Evolutionary conservation across 2,329 filamentous ascomycete species (phyloP), one percentile per base, ranked within the genome.

Genomic region (Sclerotinia sclerotiorum): DNA sequence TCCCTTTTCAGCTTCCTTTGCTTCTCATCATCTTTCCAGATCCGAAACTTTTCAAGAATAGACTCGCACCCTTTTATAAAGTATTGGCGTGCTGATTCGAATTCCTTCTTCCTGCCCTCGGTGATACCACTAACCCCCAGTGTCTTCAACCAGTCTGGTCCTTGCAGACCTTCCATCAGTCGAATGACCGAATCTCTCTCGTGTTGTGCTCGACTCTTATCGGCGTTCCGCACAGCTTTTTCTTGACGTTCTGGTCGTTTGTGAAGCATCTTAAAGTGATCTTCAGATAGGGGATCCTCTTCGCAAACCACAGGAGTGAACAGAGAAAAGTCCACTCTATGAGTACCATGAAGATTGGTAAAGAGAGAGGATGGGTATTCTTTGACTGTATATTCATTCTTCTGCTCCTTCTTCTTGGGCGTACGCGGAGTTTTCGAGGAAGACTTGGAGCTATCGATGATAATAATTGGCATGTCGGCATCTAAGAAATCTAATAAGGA

Each of bases 1-100:
- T 94, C 92, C 75, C 89, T 92, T 75, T 93, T 90, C 3, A 87
- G 80, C 79, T 93, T 93, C 69, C 92, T 84, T 55, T 90, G 87
- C 81, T 94, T 96, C 79, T 99, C 95, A 77, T 97, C 92, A 70
- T 94, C 86, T 71, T 89, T 93, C 94, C 94, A 98, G 67, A 87
- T 83, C 63, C 88, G 87, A 77, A 97, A 98, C 77, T 97, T 98
- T 71, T 92, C 88, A 27, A 98, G 84, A 42, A 98, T 89, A 0
- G 85, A 85, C 71, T 92, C 85, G 69, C 96, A 94, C 70, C 96
- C 93, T 68, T 84, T 86, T 74, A 97, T 90, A 77, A 97, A 97
- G 77, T 94, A 89, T 70, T 89, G 85, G 39, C 95, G 87, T 70
- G 95, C 95, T 2, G 90, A 88, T 79, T 97, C 93, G 79, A 93